Evolutionary conservation across 2,329 filamentous ascomycete genomes (phyloP).

Genomic region (Phialophora macrospora): DNA sequence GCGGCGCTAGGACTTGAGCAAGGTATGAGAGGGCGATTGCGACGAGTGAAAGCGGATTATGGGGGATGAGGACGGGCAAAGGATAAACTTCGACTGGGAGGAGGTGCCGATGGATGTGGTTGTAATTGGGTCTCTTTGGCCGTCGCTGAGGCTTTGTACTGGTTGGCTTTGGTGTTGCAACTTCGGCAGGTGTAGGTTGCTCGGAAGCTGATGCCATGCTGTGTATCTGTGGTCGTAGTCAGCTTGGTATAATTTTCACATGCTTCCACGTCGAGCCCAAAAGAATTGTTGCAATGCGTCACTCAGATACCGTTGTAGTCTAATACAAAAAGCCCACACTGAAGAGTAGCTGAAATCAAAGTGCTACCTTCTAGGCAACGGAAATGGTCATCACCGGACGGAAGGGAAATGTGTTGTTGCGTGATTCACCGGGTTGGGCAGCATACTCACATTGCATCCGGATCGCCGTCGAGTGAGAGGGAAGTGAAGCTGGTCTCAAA

Average conservation of each 20-base stretch:
- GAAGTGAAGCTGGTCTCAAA: slow-evolving; percentile 10
- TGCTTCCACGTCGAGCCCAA: slow-evolving; percentile 11
- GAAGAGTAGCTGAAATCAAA: slow-evolving; percentile 59
- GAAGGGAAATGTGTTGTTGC: slow-evolving; percentile 34
- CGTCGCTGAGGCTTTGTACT: slow-evolving; percentile 34
- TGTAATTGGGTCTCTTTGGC: slow-evolving; percentile 61
- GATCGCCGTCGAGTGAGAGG: slow-evolving; percentile 22
- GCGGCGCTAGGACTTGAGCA: slow-evolving; percentile 69
- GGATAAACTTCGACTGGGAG: slow-evolving; percentile 81
- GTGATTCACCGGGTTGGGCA: slow-evolving; percentile 31
- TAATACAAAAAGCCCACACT: slow-evolving; percentile 65
- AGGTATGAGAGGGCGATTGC: slow-evolving; percentile 79
- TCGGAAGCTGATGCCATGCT: slow-evolving; percentile 41
- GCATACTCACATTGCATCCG: slow-evolving; percentile 35
- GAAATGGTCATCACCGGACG: slow-evolving; percentile 55
- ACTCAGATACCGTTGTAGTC: slow-evolving; percentile 98
- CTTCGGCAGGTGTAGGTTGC: slow-evolving; percentile 31
- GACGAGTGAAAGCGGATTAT: slow-evolving; percentile 86
- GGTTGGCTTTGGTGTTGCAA: slow-evolving; percentile 24
- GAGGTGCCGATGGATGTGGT: slow-evolving; percentile 79
- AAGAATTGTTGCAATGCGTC: slow-evolving; percentile 5
- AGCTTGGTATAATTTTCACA: slow-evolving; percentile 23
- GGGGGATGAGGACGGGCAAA: slow-evolving; percentile 84
- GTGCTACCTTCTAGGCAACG: slow-evolving; percentile 54
- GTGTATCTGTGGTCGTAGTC: slow-evolving; percentile 27